A percentile compares a stretch with the other conserved stretches of the same genome.
Conservation (phyloP, 805 yeast genomes). For the Metschnikowia shivogae region DNA sequence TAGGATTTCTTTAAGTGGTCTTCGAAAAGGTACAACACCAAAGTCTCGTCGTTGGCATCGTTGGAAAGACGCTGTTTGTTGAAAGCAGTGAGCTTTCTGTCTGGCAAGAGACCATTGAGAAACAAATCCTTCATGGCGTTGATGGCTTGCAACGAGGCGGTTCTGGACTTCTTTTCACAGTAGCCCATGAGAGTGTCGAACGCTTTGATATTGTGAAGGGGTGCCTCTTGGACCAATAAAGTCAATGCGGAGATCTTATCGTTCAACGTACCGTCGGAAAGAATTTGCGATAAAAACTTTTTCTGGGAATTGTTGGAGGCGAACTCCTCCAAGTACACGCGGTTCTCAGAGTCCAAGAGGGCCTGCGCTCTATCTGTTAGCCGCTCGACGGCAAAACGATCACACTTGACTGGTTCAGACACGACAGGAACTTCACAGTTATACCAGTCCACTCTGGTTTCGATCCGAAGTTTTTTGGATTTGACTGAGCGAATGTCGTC, state of each 20-base stretch:
- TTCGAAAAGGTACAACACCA: constrained; percentile 80
- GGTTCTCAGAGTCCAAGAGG: constrained; percentile 66
- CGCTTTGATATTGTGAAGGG: constrained; percentile 81
- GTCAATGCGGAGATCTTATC: constrained; percentile 96
- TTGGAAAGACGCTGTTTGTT: constrained; percentile 62
- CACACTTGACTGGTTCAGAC: constrained; percentile 33
- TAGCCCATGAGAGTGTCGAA: constrained; percentile 71
- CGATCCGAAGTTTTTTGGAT: constrained; percentile 53
- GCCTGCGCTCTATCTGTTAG: constrained; percentile 63
- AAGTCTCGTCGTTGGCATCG: constrained; percentile 38
- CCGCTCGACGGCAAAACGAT: constrained; percentile 54
- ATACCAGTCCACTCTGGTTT: constrained; percentile 74
- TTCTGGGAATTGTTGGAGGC: constrained; percentile 74
- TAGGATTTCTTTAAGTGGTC: constrained; percentile 77
- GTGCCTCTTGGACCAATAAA: constrained; percentile 89
- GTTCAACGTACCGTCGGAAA: constrained; percentile 86
- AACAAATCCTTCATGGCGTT: constrained; percentile 88
- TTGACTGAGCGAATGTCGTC: constrained; percentile 46
- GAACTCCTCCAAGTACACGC: constrained; percentile 65
- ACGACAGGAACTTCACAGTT: constrained; percentile 40
- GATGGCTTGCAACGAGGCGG: constrained; percentile 86
- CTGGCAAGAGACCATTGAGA: constrained; percentile 77
- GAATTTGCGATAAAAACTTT: constrained; percentile 82
- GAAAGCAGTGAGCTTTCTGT: constrained; percentile 75
- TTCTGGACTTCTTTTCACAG: constrained; percentile 88